Percentiles rank a stretch among this genome's conserved stretches.
phyloP scores from a whole-genome alignment of 2,329 filamentous ascomycete species.

The Hysterium pulicare region DNA sequence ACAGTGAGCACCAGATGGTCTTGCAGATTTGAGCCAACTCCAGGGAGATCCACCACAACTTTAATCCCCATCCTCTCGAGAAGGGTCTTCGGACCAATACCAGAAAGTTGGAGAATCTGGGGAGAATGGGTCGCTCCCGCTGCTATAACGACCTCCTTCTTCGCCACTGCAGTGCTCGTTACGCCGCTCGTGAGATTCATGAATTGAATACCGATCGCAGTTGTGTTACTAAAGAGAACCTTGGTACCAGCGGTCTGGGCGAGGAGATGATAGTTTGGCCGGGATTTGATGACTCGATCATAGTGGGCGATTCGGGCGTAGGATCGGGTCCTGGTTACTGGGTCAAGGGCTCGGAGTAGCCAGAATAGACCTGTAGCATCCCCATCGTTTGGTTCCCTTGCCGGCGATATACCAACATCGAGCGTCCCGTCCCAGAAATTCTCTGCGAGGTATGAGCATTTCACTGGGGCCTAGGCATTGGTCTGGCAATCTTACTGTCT shows the following conservation, averaged over 20 bases:
- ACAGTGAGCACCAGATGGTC: conserved; percentile 5
- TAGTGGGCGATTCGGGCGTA: conserved; percentile 32
- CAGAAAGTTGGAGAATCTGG: conserved; percentile 9
- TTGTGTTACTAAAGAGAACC: conserved; percentile 1
- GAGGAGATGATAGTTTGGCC: conserved; percentile 23
- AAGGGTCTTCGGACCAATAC: conserved; percentile 6
- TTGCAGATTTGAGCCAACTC: conserved; percentile 9
- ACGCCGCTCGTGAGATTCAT: neutral
- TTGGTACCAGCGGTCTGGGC: conserved; percentile 13
- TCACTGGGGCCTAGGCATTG: neutral
- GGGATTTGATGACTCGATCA: conserved; percentile 15
- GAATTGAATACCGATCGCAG: neutral
- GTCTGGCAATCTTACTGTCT: conserved; percentile 12
- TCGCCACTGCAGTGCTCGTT: conserved; percentile 1
- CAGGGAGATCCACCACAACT: conserved; percentile 5
- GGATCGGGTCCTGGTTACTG: conserved; percentile 17
- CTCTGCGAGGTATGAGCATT: neutral
- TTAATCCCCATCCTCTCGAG: conserved; percentile 4
- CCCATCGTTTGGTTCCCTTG: neutral
- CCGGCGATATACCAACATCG: neutral
- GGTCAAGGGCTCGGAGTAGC: conserved; percentile 19
- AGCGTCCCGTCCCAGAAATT: neutral
- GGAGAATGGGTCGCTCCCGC: conserved; percentile 10
- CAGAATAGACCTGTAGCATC: conserved; percentile 21
- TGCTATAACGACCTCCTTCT: conserved; percentile 9